phyloP scores from a whole-genome alignment of 345 rosid species.

The Eucalyptus marginata region DNA sequence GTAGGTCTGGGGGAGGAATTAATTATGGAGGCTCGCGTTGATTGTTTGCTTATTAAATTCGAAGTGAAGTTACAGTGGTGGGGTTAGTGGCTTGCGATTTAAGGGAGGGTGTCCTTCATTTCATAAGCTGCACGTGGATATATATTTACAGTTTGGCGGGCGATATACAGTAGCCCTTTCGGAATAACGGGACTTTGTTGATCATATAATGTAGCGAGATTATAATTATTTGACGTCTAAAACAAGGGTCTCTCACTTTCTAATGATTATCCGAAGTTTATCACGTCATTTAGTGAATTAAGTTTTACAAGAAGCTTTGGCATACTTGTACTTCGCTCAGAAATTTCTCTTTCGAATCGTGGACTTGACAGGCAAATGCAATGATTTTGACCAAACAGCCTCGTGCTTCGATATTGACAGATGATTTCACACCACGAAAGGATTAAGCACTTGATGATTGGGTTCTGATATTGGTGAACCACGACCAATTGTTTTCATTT shows the following conservation, averaged over 20 bases:
- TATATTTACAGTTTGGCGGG: background rate
- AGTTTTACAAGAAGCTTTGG: background rate
- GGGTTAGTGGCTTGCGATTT: background rate
- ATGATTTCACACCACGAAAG: background rate
- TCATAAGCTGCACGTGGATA: background rate
- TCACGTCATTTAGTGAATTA: background rate
- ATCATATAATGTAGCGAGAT: background rate
- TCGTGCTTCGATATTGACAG: background rate
- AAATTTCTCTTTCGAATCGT: background rate
- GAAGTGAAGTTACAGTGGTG: background rate
- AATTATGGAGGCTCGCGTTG: background rate
- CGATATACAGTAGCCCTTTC: background rate
- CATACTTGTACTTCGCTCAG: background rate
- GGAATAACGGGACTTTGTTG: background rate
- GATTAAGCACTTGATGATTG: background rate
- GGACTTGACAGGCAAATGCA: background rate
- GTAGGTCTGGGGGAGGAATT: background rate
- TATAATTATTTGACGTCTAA: background rate
- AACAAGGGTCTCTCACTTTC: background rate
- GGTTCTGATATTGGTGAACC: background rate
- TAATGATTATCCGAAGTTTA: background rate
- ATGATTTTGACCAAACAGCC: background rate
- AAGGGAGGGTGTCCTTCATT: background rate
- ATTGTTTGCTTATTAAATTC: background rate
- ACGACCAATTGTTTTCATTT: background rate